Conservation (phyloP, 768 basidiomycete species). For the Tricholoma furcatifolium region DNA sequence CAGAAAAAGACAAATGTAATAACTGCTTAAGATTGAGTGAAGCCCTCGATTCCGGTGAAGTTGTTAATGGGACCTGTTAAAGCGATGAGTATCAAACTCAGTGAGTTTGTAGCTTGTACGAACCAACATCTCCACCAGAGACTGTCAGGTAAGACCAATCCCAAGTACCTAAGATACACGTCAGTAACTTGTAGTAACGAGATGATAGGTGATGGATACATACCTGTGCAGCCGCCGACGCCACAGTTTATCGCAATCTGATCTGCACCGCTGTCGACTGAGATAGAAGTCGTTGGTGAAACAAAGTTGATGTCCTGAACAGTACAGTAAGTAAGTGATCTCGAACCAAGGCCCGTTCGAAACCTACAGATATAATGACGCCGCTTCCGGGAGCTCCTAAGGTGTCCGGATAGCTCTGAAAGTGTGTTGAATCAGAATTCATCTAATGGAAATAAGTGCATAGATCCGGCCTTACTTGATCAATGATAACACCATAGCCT, state of each 20-base stretch:
- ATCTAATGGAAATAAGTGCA: background rate
- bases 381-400: conserved; percentile 56
- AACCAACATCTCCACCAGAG: conserved; percentile 41
- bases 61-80: conserved; percentile 38
- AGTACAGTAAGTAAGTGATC: background rate
- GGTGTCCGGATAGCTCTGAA: conserved; percentile 54
- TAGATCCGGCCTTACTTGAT: conserved; percentile 39
- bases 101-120: conserved; percentile 1
- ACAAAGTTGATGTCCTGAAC: conserved; percentile 49
- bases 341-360: background rate
- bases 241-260: conserved; percentile 60
- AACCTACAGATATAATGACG: conserved; percentile 52
- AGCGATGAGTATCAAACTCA: background rate
- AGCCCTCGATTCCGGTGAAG: conserved; percentile 30
- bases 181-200: background rate
- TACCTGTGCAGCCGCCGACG: conserved; percentile 46
- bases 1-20: too few species aligned
- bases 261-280: conserved; percentile 40
- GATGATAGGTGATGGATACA: conserved; percentile 1
- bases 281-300: conserved; percentile 37
- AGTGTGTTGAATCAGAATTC: background rate
- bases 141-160: conserved; percentile 46
- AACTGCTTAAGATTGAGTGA: too few species aligned
- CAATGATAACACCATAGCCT: conserved; percentile 57
- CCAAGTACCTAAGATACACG: conserved; percentile 39